Evolutionary conservation across 495 filamentous ascomycete genomes (phyloP), one percentile per base, ranked within the genome.

Genomic region (Copromyces sp.): DNA sequence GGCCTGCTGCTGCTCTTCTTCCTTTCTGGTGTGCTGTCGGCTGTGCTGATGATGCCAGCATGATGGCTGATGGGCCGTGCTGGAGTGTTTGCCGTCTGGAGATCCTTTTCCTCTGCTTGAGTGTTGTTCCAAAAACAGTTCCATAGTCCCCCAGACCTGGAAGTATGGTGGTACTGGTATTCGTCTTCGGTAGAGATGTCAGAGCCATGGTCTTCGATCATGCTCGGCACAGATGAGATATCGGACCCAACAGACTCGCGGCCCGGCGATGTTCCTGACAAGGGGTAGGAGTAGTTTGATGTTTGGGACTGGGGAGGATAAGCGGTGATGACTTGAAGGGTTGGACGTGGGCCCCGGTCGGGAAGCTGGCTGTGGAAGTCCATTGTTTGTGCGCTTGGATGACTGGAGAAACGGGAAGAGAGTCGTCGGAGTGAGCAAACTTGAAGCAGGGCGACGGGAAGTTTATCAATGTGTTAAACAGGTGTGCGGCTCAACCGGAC

Each of bases 181-280:
- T 80, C 80, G 24, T 80, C 80, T 3, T 80, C 79, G 8, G 68
- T 39, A 6, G 78, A 78, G n/a, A 77, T 20, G 69, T 80, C 79
- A 3, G 78, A 80, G 11, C 74, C 79, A 9, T 74, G 74, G 70
- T 80, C 80, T 53, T 80, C 75, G 3, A 80, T 69, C 79, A 78
- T 77, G 3, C 73, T 75, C 14, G 79, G 77, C 2, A 76, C 72
- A 1, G 77, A 80, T 9, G 72, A 71, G 38, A 65, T 65, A 17
- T 77, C 74, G 40, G 78, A 78, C 3, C 73, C 78, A 20, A 74
- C 70, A 6, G 80, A 81, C 32, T 70, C 76, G 14, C 76, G 75
- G 24, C 20, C 71, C 29, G 14, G 53, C 3, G 53, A 65, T 9
- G 14, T 32, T 65, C 24, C 53, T 65, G 53, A 65, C 6, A 35